Base-by-base conservation (phyloP, 495 filamentous ascomycete genomes). In the Friedmanniomyces simplex region DNA sequence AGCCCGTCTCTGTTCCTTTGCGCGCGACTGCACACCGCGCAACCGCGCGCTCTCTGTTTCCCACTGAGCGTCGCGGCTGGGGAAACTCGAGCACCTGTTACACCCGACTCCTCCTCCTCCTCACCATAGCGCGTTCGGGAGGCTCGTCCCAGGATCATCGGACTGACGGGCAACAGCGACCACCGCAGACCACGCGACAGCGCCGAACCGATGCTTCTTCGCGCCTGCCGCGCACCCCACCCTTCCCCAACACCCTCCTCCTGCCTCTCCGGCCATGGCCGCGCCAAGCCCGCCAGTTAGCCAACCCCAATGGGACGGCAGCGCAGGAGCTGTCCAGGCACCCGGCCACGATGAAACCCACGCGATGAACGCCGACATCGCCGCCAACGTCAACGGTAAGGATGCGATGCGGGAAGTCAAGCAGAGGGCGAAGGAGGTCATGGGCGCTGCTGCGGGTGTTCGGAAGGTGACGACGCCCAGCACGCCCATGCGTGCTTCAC, bases 391-490 rank as follows among this genome's bases (percentile, higher is more conserved):
- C 3, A 57, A 60, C 14, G 61, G 54, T 21, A 56, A 58, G 16
- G 71, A 77, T 65, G 51, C 68, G 22, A 77, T 81, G 24, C 69
- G 68, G 37, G 79, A 81, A 61, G 76, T 77, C 22, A 85, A 83
- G 62, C 74, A 82, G 57, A 78, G 76, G 62, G 77, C 79, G 24
- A 80, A 78, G 64, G 77, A 77, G n/a, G 71, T 78, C 28, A 68
- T 82, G 46, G 75, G 73, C n/a, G n/a, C n/a, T 50, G 77, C 76
- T 13, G 77, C 79, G 6, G 75, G 75, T 14, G 10, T 32, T 32
- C 63, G 75, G 18, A 57, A 65, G 16, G 24, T 51, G 26, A 34
- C 3, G 52, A 36, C 54, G 2, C 46, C 43, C 8, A 3, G 45
- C 25, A 54, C 21, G 21, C 25, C 37, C 26, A 45, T 39, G 21